These are phyloP conservation scores for Calocybe indica DNA, from an alignment of 768 basidiomycete genomes.

Conservation along the genomic window DNA sequence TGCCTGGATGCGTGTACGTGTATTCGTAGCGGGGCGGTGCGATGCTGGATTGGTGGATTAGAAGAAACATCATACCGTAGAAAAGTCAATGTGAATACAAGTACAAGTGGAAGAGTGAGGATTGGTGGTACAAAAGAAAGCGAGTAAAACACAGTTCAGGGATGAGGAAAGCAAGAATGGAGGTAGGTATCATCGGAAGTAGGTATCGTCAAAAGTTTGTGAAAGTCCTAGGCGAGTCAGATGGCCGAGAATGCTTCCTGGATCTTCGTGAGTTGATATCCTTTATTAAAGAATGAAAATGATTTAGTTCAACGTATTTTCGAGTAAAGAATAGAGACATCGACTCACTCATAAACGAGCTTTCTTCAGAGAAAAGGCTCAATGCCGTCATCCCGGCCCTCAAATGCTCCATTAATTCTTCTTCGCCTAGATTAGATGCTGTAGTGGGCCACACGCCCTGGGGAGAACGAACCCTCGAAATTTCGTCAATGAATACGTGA, in stretches of 20 bases:
- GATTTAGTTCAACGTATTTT: not conserved
- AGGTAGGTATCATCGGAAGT: not conserved
- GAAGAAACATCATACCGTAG: not conserved
- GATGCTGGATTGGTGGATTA: too few relatives aligned
- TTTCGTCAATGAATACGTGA: slow-evolving; percentile 40
- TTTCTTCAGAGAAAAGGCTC: slow-evolving; percentile 38
- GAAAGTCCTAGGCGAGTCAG: slow-evolving; percentile 8
- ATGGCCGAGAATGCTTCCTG: slow-evolving; percentile 40
- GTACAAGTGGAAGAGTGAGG: not conserved
- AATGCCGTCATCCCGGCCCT: slow-evolving; percentile 34
- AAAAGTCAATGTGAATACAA: not conserved
- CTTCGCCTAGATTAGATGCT: slow-evolving; percentile 24
- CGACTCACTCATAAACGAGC: slow-evolving; percentile 38
- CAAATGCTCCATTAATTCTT: slow-evolving; percentile 35
- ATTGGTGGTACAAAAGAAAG: not conserved
- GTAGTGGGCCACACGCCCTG: slow-evolving; percentile 23
- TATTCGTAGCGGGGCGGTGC: too few relatives aligned
- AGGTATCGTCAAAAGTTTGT: slow-evolving; percentile 1
- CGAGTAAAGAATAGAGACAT: not conserved
- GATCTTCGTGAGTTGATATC: slow-evolving; percentile 39
- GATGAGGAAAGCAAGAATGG: not conserved
- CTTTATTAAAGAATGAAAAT: slow-evolving; percentile 15
- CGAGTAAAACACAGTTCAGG: not conserved
- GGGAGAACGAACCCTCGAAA: slow-evolving; percentile 32
- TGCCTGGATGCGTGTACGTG: too few relatives aligned